A percentile compares a stretch with the other conserved stretches of the same genome.
These are phyloP conservation scores for Aristolochia fimbriata DNA, from an alignment of 164 flowering plant species.

Conservation along the genomic window DNA sequence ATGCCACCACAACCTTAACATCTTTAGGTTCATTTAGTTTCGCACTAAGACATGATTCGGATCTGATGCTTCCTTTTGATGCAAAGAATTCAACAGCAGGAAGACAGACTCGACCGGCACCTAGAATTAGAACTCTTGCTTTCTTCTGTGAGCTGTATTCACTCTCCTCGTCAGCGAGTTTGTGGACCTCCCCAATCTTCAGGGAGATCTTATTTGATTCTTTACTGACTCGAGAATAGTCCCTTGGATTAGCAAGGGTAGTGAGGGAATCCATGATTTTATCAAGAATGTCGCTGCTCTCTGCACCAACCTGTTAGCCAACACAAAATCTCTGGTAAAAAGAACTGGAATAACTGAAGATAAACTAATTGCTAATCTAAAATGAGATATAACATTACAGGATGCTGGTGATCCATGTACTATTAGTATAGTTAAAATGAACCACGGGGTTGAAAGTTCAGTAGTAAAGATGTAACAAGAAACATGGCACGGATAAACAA, in stretches of 20 bases:
- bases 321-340: constrained; percentile 1
- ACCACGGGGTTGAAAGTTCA: too few relatives aligned
- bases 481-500: too few relatives aligned
- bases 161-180: constrained; percentile 19
- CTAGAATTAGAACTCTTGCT: constrained; percentile 62
- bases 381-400: too few relatives aligned
- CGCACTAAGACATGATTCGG: constrained; percentile 19
- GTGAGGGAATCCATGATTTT: constrained; percentile 78
- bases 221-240: constrained; percentile 6
- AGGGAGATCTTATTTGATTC: constrained; percentile 39
- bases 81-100: constrained; percentile 85
- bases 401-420: too few relatives aligned
- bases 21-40: constrained; percentile 30
- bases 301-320: constrained; percentile 70
- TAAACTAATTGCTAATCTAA: background rate
- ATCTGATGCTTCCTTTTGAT: constrained; percentile 41
- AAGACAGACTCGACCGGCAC: constrained; percentile 94
- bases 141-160: constrained; percentile 14
- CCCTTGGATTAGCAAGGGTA: constrained; percentile 50
- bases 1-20: constrained; percentile 77
- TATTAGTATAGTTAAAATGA: too few relatives aligned
- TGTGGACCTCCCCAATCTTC: constrained; percentile 47
- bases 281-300: constrained; percentile 56
- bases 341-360: background rate
- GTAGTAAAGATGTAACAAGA: too few relatives aligned